These are phyloP conservation scores for Arthrobotrys megalospora DNA, from an alignment of 2,329 filamentous ascomycete species.

Conservation along the genomic window DNA sequence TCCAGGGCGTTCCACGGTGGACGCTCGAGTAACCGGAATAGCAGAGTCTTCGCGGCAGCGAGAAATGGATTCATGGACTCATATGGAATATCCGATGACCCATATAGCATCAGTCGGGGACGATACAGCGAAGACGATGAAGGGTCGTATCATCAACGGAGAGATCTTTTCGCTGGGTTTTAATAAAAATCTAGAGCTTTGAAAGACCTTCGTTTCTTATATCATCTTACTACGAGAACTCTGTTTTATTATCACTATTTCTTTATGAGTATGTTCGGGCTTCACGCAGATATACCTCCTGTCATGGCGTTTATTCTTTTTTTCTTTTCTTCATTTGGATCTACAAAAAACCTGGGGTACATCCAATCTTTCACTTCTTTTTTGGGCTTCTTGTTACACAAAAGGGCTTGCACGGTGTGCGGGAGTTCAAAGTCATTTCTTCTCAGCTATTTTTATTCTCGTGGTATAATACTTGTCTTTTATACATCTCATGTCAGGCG, in stretches of 20 bases:
- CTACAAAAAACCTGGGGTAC: conserved; percentile 27
- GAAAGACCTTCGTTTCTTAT: neutral
- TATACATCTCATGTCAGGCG: conserved; percentile 17
- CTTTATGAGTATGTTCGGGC: conserved; percentile 37
- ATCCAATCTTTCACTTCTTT: conserved; percentile 52
- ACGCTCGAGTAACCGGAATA: conserved; percentile 62
- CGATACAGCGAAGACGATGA: conserved; percentile 66
- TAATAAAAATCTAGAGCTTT: conserved; percentile 62
- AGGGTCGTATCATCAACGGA: conserved; percentile 66
- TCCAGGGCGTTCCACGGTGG: conserved; percentile 62
- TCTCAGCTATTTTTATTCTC: conserved; percentile 20
- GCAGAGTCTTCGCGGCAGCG: conserved; percentile 60
- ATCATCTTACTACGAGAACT: neutral
- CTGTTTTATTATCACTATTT: conserved; percentile 13
- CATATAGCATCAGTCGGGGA: conserved; percentile 65
- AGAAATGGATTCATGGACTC: conserved; percentile 62
- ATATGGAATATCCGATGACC: conserved; percentile 65
- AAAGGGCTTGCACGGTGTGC: conserved; percentile 52
- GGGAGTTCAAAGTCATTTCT: conserved; percentile 43
- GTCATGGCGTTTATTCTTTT: conserved; percentile 30
- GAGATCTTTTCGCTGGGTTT: conserved; percentile 70
- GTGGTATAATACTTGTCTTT: conserved; percentile 6
- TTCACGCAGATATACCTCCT: conserved; percentile 38
- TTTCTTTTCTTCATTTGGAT: conserved; percentile 24
- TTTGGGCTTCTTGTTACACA: conserved; percentile 42